Conservation (phyloP, 768 basidiomycete species). For the Glaciozyma martinii region DNA sequence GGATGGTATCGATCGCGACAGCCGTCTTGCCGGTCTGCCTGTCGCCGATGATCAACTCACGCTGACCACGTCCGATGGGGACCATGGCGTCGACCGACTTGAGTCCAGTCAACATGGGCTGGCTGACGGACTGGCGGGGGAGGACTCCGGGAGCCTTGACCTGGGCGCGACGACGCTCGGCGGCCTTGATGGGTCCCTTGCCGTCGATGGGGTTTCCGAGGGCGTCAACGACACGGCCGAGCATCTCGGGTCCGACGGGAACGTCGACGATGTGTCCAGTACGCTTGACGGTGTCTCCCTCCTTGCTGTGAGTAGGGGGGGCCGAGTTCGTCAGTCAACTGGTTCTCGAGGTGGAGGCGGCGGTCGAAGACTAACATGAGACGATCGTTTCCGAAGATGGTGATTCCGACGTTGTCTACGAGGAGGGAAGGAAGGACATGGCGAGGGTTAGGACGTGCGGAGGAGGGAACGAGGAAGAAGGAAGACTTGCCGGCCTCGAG, state of each 20-base stretch:
- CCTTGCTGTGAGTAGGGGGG: conserved; percentile 95
- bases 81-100: conserved; percentile 99
- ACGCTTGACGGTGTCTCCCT: conserved; percentile 99
- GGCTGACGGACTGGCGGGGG: conserved; percentile 95
- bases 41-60: conserved; percentile 99
- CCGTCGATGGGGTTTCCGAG: conserved; percentile 99
- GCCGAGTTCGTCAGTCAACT: conserved; percentile 43
- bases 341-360: not conserved
- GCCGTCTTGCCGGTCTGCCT: conserved; percentile 99
- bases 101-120: conserved; percentile 99
- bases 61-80: conserved; percentile 99
- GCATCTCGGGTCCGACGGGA: conserved; percentile 90
- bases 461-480: not conserved
- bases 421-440: conserved; percentile 18
- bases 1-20: conserved; percentile 98
- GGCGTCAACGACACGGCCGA: conserved; percentile 98
- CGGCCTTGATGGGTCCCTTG: conserved; percentile 90
- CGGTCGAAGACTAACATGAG: conserved; percentile 16
- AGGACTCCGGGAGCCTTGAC: conserved; percentile 99
- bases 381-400: conserved; percentile 68
- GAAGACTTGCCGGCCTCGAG: conserved; percentile 74
- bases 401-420: conserved; percentile 87
- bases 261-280: conserved; percentile 99
- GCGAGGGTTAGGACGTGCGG: not conserved
- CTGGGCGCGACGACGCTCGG: conserved; percentile 91